Evolutionary conservation across 805 yeast genomes (phyloP).

Genomic region (Candida endomychidarum): DNA sequence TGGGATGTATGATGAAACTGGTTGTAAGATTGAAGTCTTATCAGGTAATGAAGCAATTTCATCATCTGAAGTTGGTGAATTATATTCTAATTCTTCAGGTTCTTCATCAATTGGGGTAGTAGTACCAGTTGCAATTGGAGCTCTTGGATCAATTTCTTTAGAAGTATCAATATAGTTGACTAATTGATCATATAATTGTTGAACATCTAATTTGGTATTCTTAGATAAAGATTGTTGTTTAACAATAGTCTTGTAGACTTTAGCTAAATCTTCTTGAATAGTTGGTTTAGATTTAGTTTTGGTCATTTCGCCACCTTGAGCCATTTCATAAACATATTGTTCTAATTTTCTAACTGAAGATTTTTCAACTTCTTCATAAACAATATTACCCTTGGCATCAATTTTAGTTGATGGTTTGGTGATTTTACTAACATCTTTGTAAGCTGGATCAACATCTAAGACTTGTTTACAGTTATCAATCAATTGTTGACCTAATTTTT

Average conservation of each 20-base stretch:
- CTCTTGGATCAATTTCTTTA: constrained; percentile 63
- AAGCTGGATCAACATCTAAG: constrained; percentile 77
- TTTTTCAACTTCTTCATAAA: constrained; percentile 81
- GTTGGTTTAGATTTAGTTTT: constrained; percentile 62
- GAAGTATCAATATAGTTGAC: constrained; percentile 66
- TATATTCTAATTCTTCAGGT: constrained; percentile 20
- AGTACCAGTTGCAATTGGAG: constrained; percentile 50
- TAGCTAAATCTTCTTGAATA: constrained; percentile 79
- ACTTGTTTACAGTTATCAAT: constrained; percentile 95
- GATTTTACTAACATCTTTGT: constrained; percentile 91
- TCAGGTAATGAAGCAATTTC: constrained; percentile 86
- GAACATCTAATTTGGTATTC: constrained; percentile 65
- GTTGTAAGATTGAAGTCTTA: constrained; percentile 63
- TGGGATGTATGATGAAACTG: constrained; percentile 72
- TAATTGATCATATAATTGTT: constrained; percentile 67
- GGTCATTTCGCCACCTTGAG: constrained; percentile 87
- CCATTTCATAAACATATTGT: constrained; percentile 95
- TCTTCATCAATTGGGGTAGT: constrained; percentile 34
- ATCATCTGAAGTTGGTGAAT: constrained; percentile 56
- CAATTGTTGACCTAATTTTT: constrained; percentile 86
- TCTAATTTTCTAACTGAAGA: constrained; percentile 91
- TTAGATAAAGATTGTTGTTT: constrained; percentile 67
- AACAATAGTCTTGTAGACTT: constrained; percentile 77
- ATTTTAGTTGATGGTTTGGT: constrained; percentile 92
- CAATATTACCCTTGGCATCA: constrained; percentile 83